Evolutionary conservation across 768 basidiomycete species (phyloP), one percentile per base, ranked within the genome.

Genomic region (Infundibulicybe gibba): DNA sequence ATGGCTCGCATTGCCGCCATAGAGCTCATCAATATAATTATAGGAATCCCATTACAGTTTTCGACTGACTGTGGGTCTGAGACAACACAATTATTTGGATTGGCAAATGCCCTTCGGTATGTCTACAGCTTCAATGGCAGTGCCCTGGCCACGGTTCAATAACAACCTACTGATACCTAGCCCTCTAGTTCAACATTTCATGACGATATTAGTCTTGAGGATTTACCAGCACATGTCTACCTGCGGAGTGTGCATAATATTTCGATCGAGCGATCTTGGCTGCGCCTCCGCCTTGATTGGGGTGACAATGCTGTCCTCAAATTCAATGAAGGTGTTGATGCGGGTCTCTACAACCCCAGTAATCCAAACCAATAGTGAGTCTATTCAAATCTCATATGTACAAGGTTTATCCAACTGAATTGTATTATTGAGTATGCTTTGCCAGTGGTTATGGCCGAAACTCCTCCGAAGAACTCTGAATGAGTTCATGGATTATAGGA

Each of bases 21-120:
- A 10, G 42, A 2, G 12, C 13, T 14, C 6, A 31, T 16, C 4
- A 17, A 40, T 37, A 10, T n/a, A n/a, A n/a, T n/a, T n/a, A 34
- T 37, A 68, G 67, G 69, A 0, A 54, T 69, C 9, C 67, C 68
- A 5, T 10, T 66, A 0, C 67, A 70, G 44, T 56, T 59, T 9
- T 60, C 59, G 1, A 67, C 62, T 0, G 70, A 73, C 40, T 67
- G 63, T 50, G 63, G 69, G 1, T 61, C 61, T 0, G 69, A 74
- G 41, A 71, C 67, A 0, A 67, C 62, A 1, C 42, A 56, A 17
- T 30, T 63, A 1, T 71, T 45, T 61, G 64, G 64, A 1, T 44
- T 64, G 33, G 52, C 43, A 2, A 67, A 61, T 42, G 63, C 64
- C 1, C 47, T 70, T 3, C 44, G 58, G 69, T 69, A 47, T 20